Evolutionary conservation across 2,329 filamentous ascomycete species (phyloP).

Genomic region (Hypoxylon sp.): DNA sequence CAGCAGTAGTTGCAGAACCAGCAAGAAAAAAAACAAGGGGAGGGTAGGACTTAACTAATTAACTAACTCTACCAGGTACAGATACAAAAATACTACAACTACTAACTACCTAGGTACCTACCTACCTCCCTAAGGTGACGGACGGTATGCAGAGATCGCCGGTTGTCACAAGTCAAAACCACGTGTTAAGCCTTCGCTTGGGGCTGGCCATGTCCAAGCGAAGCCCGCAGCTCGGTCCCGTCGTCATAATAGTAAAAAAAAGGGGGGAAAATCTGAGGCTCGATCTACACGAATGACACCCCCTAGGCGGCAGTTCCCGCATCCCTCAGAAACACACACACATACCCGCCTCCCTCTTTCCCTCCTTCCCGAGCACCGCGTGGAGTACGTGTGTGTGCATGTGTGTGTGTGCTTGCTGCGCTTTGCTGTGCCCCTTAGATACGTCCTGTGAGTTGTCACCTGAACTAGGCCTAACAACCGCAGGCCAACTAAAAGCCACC

Average conservation of each 20-base stretch:
- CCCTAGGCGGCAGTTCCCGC: constrained; percentile 13
- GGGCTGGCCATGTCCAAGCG: constrained; percentile 4
- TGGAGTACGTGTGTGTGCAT: background rate
- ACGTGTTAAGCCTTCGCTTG: background rate
- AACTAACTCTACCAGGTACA: too few species aligned
- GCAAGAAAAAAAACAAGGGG: too few species aligned
- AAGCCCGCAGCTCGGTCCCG: constrained; percentile 5
- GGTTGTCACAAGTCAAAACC: background rate
- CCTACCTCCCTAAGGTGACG: too few species aligned
- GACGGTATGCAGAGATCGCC: background rate
- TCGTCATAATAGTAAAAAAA: constrained; percentile 3
- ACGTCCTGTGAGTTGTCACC: constrained; percentile 33
- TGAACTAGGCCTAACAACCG: constrained; percentile 11
- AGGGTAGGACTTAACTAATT: too few species aligned
- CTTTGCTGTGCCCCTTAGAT: constrained; percentile 30
- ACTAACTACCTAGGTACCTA: constrained; percentile 6
- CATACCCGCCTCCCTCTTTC: background rate
- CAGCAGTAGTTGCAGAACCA: background rate
- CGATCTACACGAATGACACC: constrained; percentile 31
- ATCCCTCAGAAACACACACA: background rate
- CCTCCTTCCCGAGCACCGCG: too few species aligned
- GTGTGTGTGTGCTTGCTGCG: too few species aligned
- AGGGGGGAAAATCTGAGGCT: constrained; percentile 25
- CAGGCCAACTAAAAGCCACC: constrained; percentile 4
- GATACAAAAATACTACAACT: too few species aligned